These are phyloP conservation scores for Cladophialophora carrionii DNA, from an alignment of 2,329 filamentous ascomycete genomes.

Conservation along the genomic window DNA sequence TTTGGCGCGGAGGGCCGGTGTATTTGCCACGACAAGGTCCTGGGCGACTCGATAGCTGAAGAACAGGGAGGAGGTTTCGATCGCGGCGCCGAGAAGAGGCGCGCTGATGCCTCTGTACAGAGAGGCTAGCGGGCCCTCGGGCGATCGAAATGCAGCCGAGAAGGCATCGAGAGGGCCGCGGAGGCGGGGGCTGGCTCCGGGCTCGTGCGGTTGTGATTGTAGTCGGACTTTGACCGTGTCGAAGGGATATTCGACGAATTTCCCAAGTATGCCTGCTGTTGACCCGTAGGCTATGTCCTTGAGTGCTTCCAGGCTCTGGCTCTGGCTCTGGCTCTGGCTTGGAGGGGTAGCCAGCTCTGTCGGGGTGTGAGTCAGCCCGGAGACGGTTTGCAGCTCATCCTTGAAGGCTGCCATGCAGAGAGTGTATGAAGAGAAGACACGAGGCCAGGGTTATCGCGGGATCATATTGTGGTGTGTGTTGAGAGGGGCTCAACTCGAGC, in stretches of 20 bases:
- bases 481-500: constrained; percentile 13
- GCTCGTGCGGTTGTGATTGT: constrained; percentile 88
- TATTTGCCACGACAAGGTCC: constrained; percentile 65
- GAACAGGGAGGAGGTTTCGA: constrained; percentile 91
- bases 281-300: constrained; percentile 91
- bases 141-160: constrained; percentile 70
- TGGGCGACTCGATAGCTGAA: constrained; percentile 77
- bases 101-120: constrained; percentile 93
- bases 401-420: constrained; percentile 37
- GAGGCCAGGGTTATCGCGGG: constrained; percentile 43
- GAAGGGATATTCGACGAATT: constrained; percentile 98
- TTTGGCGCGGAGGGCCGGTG: constrained; percentile 52
- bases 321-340: constrained; percentile 51
- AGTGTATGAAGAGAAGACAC: constrained; percentile 23
- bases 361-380: constrained; percentile 27
- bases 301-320: constrained; percentile 67
- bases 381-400: constrained; percentile 30
- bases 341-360: constrained; percentile 13
- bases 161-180: constrained; percentile 88
- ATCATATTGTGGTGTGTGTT: constrained; percentile 41
- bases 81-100: constrained; percentile 84
- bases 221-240: constrained; percentile 97
- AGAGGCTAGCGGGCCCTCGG: constrained; percentile 72
- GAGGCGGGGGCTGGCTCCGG: constrained; percentile 47
- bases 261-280: constrained; percentile 81